phyloP scores from a whole-genome alignment of 2,329 filamentous ascomycete genomes.

The Colletotrichum kahawae region DNA sequence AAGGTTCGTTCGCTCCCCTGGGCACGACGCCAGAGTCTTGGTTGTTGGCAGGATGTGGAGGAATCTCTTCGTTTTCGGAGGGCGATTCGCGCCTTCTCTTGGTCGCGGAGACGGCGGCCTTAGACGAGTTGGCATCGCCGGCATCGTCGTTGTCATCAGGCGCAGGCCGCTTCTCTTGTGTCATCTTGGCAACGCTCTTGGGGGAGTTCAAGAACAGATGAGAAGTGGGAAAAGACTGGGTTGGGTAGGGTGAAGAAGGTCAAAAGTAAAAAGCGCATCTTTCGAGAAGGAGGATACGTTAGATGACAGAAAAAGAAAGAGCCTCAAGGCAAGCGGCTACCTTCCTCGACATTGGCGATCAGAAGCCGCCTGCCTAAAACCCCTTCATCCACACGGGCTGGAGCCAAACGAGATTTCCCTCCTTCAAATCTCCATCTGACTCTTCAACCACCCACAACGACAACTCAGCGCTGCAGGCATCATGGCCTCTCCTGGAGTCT shows the following conservation, averaged over 20 bases:
- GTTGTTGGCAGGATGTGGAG: too few relatives aligned
- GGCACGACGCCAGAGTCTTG: too few relatives aligned
- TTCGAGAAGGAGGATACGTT: not conserved
- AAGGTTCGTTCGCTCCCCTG: too few relatives aligned
- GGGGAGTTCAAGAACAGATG: not conserved
- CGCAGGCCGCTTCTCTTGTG: not conserved
- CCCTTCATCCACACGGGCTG: not conserved
- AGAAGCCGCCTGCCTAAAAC: not conserved
- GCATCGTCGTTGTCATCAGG: not conserved
- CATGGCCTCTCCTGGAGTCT: not conserved
- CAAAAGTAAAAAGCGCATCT: too few relatives aligned
- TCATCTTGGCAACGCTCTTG: not conserved
- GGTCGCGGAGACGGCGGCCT: too few relatives aligned
- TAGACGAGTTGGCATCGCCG: not conserved
- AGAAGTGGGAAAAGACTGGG: not conserved
- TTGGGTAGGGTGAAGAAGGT: not conserved
- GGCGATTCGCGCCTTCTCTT: too few relatives aligned
- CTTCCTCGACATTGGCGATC: not conserved
- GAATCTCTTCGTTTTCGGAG: too few relatives aligned
- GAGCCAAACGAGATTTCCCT: not conserved
- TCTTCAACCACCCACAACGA: not conserved
- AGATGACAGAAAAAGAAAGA: not conserved
- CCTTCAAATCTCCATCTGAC: not conserved
- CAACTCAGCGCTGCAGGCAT: not conserved
- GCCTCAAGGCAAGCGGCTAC: not conserved